Base-by-base conservation (phyloP, 202 grass and related monocot genomes). In the Panicum virgatum region DNA sequence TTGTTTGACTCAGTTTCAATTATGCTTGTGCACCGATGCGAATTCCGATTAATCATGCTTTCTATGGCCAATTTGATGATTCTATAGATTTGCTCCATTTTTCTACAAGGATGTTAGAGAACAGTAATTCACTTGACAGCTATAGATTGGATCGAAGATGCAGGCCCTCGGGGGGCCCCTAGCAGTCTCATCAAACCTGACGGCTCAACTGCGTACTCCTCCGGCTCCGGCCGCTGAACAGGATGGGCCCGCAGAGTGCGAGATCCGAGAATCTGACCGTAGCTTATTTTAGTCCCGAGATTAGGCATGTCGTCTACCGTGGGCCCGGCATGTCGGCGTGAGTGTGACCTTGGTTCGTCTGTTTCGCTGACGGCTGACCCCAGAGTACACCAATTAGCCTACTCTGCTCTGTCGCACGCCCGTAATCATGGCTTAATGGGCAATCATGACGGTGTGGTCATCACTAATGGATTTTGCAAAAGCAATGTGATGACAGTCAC, bases 231-330 rank as follows among this genome's bases (percentile, higher is more conserved):
- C n/a, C n/a, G 61, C 18, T 8, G 16, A 51, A 45, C 0, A 8
- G 27, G 9, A 30, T 52, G 83, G 46, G 39, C 58, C 58, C 71
- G 19, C 16, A 32, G 69, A 76, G 22, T 26, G 46, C 53, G 51
- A 76, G 59, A 83, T 86, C 43, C 62, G 54, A 65, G 71, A 66
- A 86, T 86, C 84, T 18, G 62, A 25, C 38, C 19, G n/a, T 22
- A 23, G 39, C 57, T 62, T 44, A 80, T 62, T 62, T 63, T 63
- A 63, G 26, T 57, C 0, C 26, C 9, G 27, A 50, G 62, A 51
- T 48, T 66, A 38, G 60, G 61, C 60, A 25, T 48, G 47, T 86
- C 62, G 13, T 52, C 22, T 16, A 3, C 71, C 34, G 70, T 40
- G 70, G 84, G 43, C 48, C 77, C 13, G 20, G 23, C 12, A 48